Evolutionary conservation across 108 stramenopile species (phyloP), one percentile per base, ranked within the genome.

Genomic region (Heterococcus sp.): DNA sequence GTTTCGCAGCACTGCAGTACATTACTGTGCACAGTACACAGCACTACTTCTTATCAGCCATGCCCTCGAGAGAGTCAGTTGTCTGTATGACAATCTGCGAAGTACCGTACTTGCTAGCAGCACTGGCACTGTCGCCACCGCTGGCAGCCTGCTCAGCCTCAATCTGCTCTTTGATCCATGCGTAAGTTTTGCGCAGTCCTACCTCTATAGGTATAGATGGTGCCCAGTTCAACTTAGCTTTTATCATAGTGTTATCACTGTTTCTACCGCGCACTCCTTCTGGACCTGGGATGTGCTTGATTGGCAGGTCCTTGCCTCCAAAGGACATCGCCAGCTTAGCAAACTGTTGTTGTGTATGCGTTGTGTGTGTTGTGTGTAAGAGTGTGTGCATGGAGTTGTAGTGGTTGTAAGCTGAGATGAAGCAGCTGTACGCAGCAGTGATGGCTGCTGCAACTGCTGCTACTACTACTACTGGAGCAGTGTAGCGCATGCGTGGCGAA

Each of bases 181-280:
- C 93, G 89, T 95, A 95, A 14, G 96, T 98, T 87, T 92, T 90
- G 37, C 85, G 80, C 34, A 97, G 91, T 21, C 96, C 97, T 66
- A 93, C 93, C 36, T 75, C 37, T 80, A 97, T 95, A 75, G 88
- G 82, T 31, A 94, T 94, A 72, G 84, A 90, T 0, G 97, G 97
- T 66, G 94, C 94, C 97, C 97, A 98, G 58, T 93, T 93, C 67
- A 98, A 89, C 87, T 93, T 92, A 74, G 95, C 94, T 65, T 90
- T 70, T 74, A 98, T 97, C 32, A 98, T 84, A 64, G 91, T 92
- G 88, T 94, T 98, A 89, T 98, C 96, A 68, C 93, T 94, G 90
- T 96, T 98, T 75, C 97, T 93, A 58, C 97, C 97, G 66, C 96
- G 91, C 30, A 98, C 97, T n/a, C 97, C 97, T 93, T 94, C 92